These are phyloP conservation scores for Rhizopogon vesiculosus DNA, from an alignment of 768 basidiomycete species.

Conservation along the genomic window DNA sequence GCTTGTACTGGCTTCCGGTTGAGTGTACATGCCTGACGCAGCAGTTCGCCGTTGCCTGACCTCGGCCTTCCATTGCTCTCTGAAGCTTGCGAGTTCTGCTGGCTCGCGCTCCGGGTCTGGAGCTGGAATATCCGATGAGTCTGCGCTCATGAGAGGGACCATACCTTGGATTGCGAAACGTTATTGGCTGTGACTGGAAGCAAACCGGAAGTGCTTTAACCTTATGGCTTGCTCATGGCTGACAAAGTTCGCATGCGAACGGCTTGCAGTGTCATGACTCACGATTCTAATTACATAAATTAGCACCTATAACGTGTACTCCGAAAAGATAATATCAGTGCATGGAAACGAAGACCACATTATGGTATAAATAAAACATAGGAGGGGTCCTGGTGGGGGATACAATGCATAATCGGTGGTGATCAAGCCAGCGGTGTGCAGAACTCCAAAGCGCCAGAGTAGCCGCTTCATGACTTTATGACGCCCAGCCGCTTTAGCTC, in stretches of 20 bases:
- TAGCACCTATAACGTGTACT: neutral
- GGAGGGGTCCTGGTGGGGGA: constrained; percentile 7
- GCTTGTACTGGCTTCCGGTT: neutral
- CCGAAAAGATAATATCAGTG: too few relatives aligned
- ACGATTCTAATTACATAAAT: neutral
- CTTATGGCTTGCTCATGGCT: neutral
- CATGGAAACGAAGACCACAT: neutral
- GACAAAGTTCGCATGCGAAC: neutral
- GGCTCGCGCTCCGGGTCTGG: constrained; percentile 36
- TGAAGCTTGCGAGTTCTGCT: constrained; percentile 62
- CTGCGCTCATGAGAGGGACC: neutral
- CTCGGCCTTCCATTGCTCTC: constrained; percentile 71
- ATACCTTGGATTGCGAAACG: neutral
- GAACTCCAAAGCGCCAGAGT: constrained; percentile 4
- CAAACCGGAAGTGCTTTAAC: neutral
- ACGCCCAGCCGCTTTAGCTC: constrained; percentile 63
- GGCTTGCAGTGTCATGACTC: too few relatives aligned
- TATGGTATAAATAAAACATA: constrained; percentile 25
- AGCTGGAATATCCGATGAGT: neutral
- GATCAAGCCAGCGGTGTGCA: constrained; percentile 4
- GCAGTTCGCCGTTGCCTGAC: constrained; percentile 31
- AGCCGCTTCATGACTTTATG: constrained; percentile 29
- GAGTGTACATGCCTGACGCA: neutral
- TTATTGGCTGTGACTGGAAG: neutral
- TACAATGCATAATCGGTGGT: neutral